Base-by-base conservation (phyloP, 140 eudicot species). In the Bidens hawaiensis region DNA sequence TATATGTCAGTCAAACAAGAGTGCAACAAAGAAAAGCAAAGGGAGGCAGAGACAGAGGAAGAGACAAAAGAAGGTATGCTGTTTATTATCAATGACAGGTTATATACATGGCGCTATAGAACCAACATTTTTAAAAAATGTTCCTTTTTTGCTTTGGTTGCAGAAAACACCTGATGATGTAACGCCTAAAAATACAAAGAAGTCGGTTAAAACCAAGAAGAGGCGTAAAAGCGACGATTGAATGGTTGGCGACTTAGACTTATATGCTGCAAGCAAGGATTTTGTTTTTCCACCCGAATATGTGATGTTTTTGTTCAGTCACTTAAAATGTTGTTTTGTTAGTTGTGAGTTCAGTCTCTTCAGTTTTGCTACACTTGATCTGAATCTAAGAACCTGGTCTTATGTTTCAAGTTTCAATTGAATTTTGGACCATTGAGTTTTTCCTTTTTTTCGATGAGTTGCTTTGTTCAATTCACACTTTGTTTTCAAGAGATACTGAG, bases 21-120 rank as follows among this genome's bases (percentile, higher is more conserved):
- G 49, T n/a, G 69, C 70, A 25, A 5, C 57, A 40, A 53, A 69
- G 71, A 86, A 67, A 76, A 77, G 68, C 55, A 81, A 55, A 75
- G 95, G 90, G 52, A 75, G 82, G 21, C 82, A 76, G 65, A 81
- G 89, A 73, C 81, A 71, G 66, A 71, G 76, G 56, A 71, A 71
- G 55, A 78, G 79, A 62, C 36, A 60, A 27, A 78, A 84, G 71
- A 76, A 86, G 90, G 95, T 86, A 52, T 17, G 23, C 6, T 13
- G 36, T 53, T 19, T 47, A 6, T 16, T 13, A 22, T 40, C 19
- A 25, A 0, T 16, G 21, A 14, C 23, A 2, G 12, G 27, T 31
- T 11, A 9, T 57, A 18, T 57, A 34, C 46, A 31, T 40, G 30
- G 14, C 36, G 40, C 18, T 21, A 11, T 17, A 23, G 52, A 60